Base-by-base conservation (phyloP, 768 basidiomycete species). In the Atractiella rhizophila region DNA sequence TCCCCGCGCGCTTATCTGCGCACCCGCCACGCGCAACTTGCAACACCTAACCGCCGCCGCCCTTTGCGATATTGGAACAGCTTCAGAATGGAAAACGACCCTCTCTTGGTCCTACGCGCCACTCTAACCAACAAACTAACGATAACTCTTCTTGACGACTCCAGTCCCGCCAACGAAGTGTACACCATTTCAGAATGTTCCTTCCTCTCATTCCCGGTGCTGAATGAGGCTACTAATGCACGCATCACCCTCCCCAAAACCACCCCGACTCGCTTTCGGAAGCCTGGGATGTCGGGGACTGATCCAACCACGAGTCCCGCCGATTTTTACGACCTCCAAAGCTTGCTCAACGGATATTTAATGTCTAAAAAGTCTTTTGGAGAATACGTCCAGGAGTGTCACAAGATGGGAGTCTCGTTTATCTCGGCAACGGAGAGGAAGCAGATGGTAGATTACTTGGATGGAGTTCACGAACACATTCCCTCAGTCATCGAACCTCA, bases 371-470 rank as follows among this genome's bases (percentile, higher is more conserved):
- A 70, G 0, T 64, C 70, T 0, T 70, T 72, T 24, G 77, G 75
- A 13, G 81, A 86, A 48, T 96, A 96, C 60, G 72, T 88, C 70
- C 76, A 74, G 54, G 73, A 77, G 51, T 74, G 75, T 2, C 65
- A 79, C 40, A 76, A 77, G 52, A 66, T 66, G 31, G 76, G 79
- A 1, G 60, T 83, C 24, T 64, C 69, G 2, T 69, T 82, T 55
- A 80, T 94, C 28, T 73, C 76, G 49, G 71, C 82, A 26, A 80
- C 81, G 3, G 85, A 91, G 59, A 64, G 85, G 46, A 81, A 78
- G 62, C 66, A 65, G 33, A 72, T 88, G 0, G 70, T 80, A 27
- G 83, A 86, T 38, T 94, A 77, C 72, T 56, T 94, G 32, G 71
- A 76, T 51, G 73, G 77, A 27, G 65, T n/a, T n/a, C n/a, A n/a